Conservation (phyloP, 306 rosid species). For the Gleditsia sinensis region DNA sequence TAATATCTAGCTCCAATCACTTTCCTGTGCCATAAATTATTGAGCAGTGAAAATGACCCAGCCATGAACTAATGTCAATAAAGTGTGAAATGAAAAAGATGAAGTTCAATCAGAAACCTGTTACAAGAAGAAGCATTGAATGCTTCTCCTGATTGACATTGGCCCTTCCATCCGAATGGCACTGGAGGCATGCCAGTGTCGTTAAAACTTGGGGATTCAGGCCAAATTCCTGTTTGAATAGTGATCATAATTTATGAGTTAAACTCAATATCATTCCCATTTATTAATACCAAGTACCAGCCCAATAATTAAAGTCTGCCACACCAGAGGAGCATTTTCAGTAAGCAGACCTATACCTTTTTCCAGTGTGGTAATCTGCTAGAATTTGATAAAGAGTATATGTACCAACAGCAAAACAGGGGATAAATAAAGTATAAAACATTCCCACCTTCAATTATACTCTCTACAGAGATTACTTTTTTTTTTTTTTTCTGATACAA, state of each 20-base stretch:
- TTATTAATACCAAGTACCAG: conserved; percentile 18
- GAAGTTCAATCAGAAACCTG: conserved; percentile 55
- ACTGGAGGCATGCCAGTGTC: conserved; percentile 74
- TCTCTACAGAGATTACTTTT: too few relatives aligned
- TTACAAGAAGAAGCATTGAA: conserved; percentile 81
- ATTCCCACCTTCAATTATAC: conserved; percentile 4
- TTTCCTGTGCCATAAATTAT: conserved; percentile 54
- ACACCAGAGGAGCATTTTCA: neutral
- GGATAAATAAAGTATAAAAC: neutral
- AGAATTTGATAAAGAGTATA: conserved; percentile 2
- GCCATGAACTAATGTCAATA: neutral
- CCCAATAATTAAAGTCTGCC: neutral
- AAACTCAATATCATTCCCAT: neutral
- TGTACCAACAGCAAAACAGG: conserved; percentile 1
- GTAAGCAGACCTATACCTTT: neutral
- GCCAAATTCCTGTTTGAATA: conserved; percentile 73
- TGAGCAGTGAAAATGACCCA: conserved; percentile 35
- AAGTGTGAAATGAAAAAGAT: conserved; percentile 17
- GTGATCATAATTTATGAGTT: conserved; percentile 24
- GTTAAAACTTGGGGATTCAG: conserved; percentile 77
- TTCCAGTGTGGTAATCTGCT: neutral
- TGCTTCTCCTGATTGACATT: conserved; percentile 73
- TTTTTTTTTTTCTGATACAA: too few relatives aligned
- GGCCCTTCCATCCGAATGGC: conserved; percentile 69
- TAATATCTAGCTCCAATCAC: conserved; percentile 87